A percentile compares a stretch with the other conserved stretches of the same genome.
These are phyloP conservation scores for Corylus avellana DNA, from an alignment of 306 rosid species.

Conservation along the genomic window DNA sequence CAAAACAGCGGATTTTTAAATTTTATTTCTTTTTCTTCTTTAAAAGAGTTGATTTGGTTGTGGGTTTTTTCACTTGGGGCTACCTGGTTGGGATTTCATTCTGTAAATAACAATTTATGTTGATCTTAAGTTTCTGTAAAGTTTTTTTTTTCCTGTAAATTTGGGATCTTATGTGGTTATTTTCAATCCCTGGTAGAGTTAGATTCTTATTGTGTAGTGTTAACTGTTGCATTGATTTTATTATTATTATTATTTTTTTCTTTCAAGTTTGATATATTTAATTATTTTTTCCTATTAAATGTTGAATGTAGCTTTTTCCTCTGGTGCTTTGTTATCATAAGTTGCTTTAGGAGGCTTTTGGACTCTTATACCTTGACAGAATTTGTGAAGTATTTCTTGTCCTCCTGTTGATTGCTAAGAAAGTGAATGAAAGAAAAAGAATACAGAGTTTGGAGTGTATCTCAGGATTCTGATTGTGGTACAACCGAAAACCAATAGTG, in stretches of 20 bases:
- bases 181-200: neutral
- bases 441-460: neutral
- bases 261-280: neutral
- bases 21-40: neutral
- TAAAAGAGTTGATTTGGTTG: neutral
- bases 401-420: slow-evolving; percentile 23
- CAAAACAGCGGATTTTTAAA: neutral
- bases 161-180: neutral
- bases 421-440: neutral
- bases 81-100: neutral
- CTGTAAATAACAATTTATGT: neutral
- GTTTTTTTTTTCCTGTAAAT: neutral
- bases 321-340: neutral
- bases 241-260: neutral
- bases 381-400: neutral
- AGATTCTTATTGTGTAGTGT: neutral
- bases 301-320: neutral
- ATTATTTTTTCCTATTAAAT: neutral
- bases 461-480: neutral
- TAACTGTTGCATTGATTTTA: slow-evolving; percentile 27
- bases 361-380: neutral
- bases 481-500: neutral
- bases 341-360: slow-evolving; percentile 1
- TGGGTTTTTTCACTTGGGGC: slow-evolving; percentile 13
- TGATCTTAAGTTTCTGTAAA: neutral